Conservation (phyloP, 352 stramenopile genomes). For the Pythium monospermum region DNA sequence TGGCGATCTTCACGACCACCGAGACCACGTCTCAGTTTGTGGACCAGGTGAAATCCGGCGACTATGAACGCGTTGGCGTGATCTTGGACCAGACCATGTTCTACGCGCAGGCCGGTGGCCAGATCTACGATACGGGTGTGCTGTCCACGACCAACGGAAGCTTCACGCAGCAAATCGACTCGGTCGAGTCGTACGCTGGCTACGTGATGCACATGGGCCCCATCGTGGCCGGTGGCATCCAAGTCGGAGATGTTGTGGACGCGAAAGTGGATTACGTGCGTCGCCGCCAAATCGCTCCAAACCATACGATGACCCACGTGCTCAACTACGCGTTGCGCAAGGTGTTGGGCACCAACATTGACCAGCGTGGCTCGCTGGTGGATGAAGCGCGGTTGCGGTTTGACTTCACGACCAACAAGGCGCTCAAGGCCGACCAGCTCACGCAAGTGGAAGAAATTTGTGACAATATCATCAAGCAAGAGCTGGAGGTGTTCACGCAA, state of each 20-base stretch:
- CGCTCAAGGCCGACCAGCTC: slow-evolving; percentile 92
- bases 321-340: slow-evolving; percentile 97
- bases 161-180: slow-evolving; percentile 74
- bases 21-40: slow-evolving; percentile 84
- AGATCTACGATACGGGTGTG: slow-evolving; percentile 93
- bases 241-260: slow-evolving; percentile 84
- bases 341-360: slow-evolving; percentile 91
- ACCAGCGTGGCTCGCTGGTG: slow-evolving; percentile 97
- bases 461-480: slow-evolving; percentile 84
- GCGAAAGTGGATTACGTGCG: slow-evolving; percentile 94
- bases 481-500: slow-evolving; percentile 90
- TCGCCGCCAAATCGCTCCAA: slow-evolving; percentile 92
- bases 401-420: slow-evolving; percentile 97
- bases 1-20: slow-evolving; percentile 93
- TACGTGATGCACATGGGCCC: slow-evolving; percentile 96
- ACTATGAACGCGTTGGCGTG: slow-evolving; percentile 91
- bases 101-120: slow-evolving; percentile 97
- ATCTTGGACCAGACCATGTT: slow-evolving; percentile 97
- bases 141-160: slow-evolving; percentile 43
- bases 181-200: slow-evolving; percentile 94
- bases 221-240: slow-evolving; percentile 54
- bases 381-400: slow-evolving; percentile 97
- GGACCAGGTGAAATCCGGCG: slow-evolving; percentile 57
- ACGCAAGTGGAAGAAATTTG: slow-evolving; percentile 81
- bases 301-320: slow-evolving; percentile 99